phyloP scores from a whole-genome alignment of 2,329 filamentous ascomycete genomes.

The Fusarium pininemorale region DNA sequence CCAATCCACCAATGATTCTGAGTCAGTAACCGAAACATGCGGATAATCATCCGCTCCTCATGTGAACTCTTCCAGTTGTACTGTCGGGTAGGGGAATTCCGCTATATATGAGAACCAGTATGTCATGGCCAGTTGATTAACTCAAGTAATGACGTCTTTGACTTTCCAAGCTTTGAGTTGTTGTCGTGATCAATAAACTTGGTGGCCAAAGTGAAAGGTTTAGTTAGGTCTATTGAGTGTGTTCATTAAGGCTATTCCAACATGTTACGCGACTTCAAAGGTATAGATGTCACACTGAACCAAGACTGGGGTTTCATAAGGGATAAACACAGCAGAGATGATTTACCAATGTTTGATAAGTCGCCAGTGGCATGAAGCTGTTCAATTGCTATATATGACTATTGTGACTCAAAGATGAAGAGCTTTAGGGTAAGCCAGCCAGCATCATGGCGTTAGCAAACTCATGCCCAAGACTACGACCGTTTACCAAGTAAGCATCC shows the following conservation, averaged over 20 bases:
- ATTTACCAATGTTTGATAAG: accelerated
- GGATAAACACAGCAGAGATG: accelerated
- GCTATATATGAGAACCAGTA: neutral
- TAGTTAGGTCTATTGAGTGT: accelerated
- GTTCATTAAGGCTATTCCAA: neutral
- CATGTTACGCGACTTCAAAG: neutral
- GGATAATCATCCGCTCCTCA: conserved; percentile 4
- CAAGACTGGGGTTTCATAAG: accelerated
- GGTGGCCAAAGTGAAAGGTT: neutral
- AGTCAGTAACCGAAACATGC: conserved; percentile 19
- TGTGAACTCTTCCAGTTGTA: neutral
- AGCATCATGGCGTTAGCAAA: too few species aligned
- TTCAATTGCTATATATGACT: neutral
- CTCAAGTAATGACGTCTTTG: neutral
- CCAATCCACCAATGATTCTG: conserved; percentile 27
- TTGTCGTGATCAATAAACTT: neutral
- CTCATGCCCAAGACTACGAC: neutral
- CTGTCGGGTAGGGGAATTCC: conserved; percentile 4
- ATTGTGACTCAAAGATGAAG: neutral
- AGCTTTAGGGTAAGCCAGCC: neutral
- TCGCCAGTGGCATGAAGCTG: neutral
- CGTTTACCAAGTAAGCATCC: neutral
- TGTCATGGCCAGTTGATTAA: neutral
- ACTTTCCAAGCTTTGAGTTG: neutral
- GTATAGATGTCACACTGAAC: accelerated